These are phyloP conservation scores for Phtheirospermum japonicum DNA, from an alignment of 257 asterid genomes.

Conservation along the genomic window DNA sequence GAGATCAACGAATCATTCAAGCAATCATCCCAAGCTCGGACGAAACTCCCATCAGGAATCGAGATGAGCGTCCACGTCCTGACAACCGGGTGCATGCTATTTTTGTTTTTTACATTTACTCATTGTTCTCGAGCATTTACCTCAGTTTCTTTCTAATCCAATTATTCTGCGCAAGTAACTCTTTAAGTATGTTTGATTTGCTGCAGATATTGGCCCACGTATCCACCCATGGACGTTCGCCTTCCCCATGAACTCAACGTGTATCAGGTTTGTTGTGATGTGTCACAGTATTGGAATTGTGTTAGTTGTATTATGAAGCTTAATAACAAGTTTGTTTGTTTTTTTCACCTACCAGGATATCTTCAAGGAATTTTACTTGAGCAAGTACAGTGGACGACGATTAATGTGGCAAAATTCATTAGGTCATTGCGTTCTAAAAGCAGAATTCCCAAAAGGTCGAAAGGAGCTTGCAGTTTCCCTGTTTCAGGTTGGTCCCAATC, in stretches of 20 bases:
- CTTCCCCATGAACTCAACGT: constrained; percentile 80
- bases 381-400: constrained; percentile 82
- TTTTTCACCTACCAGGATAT: constrained; percentile 49
- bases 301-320: not conserved
- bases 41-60: constrained; percentile 71
- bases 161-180: not conserved
- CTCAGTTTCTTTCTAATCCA: not conserved
- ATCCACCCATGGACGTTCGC: constrained; percentile 86
- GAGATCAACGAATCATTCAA: constrained; percentile 76
- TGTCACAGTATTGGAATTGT: not conserved
- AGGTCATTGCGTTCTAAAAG: constrained; percentile 79
- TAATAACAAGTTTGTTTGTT: too few species aligned
- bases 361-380: constrained; percentile 74
- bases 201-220: constrained; percentile 91
- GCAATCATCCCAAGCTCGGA: constrained; percentile 80
- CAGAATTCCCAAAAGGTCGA: constrained; percentile 69
- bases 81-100: constrained; percentile 53
- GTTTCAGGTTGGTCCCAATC: constrained; percentile 57
- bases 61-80: constrained; percentile 81
- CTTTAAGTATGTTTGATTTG: constrained; percentile 18
- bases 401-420: constrained; percentile 87
- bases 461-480: constrained; percentile 91
- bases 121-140: not conserved
- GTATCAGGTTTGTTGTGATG: constrained; percentile 63
- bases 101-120: not conserved